Percentiles rank a stretch among this genome's conserved stretches.
Evolutionary conservation across 73 alveolate genomes (phyloP).

Genomic region (Uronychia binucleata): DNA sequence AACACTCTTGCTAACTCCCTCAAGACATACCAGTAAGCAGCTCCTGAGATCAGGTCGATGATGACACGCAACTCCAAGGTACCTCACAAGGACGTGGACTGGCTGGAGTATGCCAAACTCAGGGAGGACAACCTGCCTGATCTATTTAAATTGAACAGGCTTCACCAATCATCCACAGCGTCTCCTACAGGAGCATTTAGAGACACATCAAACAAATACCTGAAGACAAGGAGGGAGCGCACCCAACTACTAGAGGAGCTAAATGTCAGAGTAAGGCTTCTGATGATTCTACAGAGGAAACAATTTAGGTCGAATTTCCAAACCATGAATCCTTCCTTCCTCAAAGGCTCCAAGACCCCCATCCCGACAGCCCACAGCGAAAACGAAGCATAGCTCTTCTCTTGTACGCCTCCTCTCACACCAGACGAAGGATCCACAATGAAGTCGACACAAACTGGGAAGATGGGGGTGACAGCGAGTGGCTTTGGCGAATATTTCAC

Average conservation of each 20-base stretch:
- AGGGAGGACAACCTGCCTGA: slow-evolving; percentile 19
- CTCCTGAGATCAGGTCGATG: background rate
- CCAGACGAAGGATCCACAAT: background rate
- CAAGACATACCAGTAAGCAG: background rate
- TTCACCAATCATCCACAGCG: background rate
- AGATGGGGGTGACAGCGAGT: background rate
- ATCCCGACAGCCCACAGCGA: background rate
- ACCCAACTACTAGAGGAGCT: slow-evolving; percentile 16
- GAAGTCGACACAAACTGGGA: background rate
- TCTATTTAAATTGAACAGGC: background rate
- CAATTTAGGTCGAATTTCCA: slow-evolving; percentile 18
- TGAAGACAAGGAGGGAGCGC: slow-evolving; percentile 6
- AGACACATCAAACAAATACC: background rate
- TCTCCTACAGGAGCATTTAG: background rate
- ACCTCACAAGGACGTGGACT: slow-evolving; percentile 4
- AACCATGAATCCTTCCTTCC: background rate
- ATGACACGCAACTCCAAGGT: background rate
- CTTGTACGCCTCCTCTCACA: too few relatives aligned
- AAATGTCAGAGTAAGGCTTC: background rate
- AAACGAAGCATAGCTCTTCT: too few relatives aligned
- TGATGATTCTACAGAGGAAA: slow-evolving; percentile 9
- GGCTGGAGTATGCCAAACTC: slow-evolving; percentile 24
- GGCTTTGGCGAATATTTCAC: background rate
- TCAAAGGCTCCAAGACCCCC: background rate
- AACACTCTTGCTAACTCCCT: background rate